These are phyloP conservation scores for Tricholoma flavovirens DNA, from an alignment of 768 basidiomycete species.

Conservation along the genomic window DNA sequence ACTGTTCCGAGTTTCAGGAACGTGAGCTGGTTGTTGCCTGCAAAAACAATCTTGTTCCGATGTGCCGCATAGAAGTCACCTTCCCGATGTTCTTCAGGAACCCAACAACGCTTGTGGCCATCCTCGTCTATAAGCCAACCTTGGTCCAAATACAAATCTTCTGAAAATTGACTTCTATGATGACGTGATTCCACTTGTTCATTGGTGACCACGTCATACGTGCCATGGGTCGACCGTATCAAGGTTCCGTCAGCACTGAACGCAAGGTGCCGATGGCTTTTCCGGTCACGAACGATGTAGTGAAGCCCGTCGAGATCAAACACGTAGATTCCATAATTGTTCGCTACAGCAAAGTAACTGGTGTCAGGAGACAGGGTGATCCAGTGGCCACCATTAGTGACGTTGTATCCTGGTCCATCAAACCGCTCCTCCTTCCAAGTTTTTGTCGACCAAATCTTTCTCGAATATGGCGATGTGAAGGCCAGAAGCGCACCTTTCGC, in stretches of 20 bases:
- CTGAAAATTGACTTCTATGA: background rate
- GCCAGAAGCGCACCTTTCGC: background rate
- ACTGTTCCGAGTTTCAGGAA: background rate
- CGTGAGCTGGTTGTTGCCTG: background rate
- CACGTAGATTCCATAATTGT: background rate
- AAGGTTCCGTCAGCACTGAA: background rate
- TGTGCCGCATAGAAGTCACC: background rate
- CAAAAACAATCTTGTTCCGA: constrained; percentile 2
- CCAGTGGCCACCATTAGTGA: background rate
- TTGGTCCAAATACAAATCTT: background rate
- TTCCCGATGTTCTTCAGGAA: background rate
- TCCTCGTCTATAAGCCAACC: constrained; percentile 1
- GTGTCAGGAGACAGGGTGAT: background rate
- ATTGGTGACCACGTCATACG: background rate
- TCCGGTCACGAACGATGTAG: constrained; percentile 1
- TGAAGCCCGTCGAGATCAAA: constrained; percentile 1
- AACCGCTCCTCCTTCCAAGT: constrained; percentile 1
- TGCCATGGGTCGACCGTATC: background rate
- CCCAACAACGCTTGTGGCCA: background rate
- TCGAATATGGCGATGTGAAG: background rate
- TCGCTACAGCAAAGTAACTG: background rate
- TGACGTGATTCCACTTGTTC: background rate
- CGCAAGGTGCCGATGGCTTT: background rate
- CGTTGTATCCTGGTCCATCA: background rate
- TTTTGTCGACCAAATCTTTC: background rate